Evolutionary conservation across 1,139 yeast species (phyloP).

Genomic region (Suhomyces chickasaworum): DNA sequence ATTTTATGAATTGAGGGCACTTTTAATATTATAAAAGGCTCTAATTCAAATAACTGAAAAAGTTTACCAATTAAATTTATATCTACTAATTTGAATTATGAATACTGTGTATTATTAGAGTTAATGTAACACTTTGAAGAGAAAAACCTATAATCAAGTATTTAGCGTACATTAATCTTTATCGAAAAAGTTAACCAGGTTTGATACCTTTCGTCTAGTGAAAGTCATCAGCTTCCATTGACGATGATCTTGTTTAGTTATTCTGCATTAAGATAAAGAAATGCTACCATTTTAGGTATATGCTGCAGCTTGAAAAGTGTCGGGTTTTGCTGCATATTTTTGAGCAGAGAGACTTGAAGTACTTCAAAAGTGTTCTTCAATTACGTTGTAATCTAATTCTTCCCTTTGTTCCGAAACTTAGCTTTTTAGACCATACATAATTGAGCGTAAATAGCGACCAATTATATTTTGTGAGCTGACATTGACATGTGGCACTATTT

Average conservation of each 20-base stretch:
- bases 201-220: neutral
- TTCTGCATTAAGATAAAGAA: neutral
- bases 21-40: neutral
- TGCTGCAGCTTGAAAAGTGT: neutral
- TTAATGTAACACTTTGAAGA: no score
- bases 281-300: neutral
- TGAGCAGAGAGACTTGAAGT: neutral
- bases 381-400: neutral
- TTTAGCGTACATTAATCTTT: neutral
- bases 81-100: neutral
- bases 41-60: neutral
- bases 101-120: neutral
- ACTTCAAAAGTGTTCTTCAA: neutral
- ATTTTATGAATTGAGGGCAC: neutral
- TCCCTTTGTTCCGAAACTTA: slow-evolving; percentile 1
- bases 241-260: neutral
- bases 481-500: slow-evolving; percentile 3
- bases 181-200: neutral
- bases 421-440: slow-evolving; percentile 8
- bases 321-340: neutral
- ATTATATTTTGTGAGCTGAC: slow-evolving; percentile 1
- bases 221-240: neutral
- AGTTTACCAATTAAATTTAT: neutral
- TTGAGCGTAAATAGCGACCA: slow-evolving; percentile 3
- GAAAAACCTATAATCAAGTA: neutral